phyloP scores from a whole-genome alignment of 331 rosid genomes.

The Ulmus americana region DNA sequence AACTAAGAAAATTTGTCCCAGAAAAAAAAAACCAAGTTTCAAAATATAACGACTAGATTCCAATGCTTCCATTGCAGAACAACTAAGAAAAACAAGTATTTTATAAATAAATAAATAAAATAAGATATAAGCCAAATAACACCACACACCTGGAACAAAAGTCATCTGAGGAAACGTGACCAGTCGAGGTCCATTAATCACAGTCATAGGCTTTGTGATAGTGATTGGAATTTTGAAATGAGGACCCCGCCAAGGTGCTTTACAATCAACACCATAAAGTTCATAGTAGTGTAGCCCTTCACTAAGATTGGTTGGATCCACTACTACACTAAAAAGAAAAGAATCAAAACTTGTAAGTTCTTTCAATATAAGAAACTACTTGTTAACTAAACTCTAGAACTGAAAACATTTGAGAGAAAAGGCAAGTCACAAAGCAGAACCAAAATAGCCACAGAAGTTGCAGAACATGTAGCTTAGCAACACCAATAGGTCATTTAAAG shows the following conservation, averaged over 20 bases:
- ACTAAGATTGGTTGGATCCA: constrained; percentile 64
- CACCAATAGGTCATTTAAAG: neutral
- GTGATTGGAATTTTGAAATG: constrained; percentile 81
- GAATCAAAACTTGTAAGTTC: constrained; percentile 19
- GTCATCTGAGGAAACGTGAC: constrained; percentile 56
- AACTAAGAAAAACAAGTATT: neutral
- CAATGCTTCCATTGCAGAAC: neutral
- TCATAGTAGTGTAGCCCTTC: constrained; percentile 89
- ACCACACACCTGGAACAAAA: constrained; percentile 67
- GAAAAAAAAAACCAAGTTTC: constrained; percentile 20
- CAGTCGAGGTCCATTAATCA: constrained; percentile 47
- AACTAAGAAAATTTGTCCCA: constrained; percentile 18
- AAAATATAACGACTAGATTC: neutral
- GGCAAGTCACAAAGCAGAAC: neutral
- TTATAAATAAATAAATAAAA: constrained; percentile 1
- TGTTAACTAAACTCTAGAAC: constrained; percentile 8
- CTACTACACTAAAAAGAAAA: constrained; percentile 59
- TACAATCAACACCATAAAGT: constrained; percentile 70
- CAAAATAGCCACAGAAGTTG: neutral
- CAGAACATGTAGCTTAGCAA: neutral
- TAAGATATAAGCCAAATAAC: constrained; percentile 1
- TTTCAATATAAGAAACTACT: constrained; percentile 9
- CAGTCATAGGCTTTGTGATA: constrained; percentile 56
- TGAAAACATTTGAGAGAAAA: neutral
- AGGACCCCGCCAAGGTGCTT: constrained; percentile 91